Evolutionary conservation across 2,329 filamentous ascomycete genomes (phyloP), one percentile per base, ranked within the genome.

Genomic region (Microdochium trichocladiopsis): DNA sequence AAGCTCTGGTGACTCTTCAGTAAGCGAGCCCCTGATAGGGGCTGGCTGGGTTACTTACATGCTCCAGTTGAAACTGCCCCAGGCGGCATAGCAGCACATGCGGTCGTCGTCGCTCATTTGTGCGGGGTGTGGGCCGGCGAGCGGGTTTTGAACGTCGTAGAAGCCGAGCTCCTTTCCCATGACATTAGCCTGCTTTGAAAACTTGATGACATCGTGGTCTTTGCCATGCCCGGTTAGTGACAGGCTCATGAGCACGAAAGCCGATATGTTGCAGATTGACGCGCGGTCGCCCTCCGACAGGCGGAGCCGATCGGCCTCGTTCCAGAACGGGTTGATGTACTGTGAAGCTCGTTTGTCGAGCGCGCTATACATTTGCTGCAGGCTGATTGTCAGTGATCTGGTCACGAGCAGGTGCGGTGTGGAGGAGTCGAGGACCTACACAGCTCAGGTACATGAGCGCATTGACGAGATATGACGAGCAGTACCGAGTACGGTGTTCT

Each of bases 21-120:
- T n/a, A n/a, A n/a, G n/a, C n/a, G n/a, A n/a, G n/a, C n/a, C n/a
- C n/a, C n/a, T n/a, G n/a, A n/a, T n/a, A n/a, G n/a, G n/a, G n/a
- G n/a, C n/a, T 5, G 4, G 33, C 21, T 8, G 23, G 16, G 18
- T 36, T 16, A 54, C 68, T 61, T 54, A 70, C 70, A 67, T 60
- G 51, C 63, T 66, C 67, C 66, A 72, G 51, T 70, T 71, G 48
- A 72, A 72, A 2, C 59, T 54, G 1, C 66, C 65, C 66, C 66
- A 68, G 1, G 66, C 63, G 2, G 63, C 65, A n/a, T 61, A 62
- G 2, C 56, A 58, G 33, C 37, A 54, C 22, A 41, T 51, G 2
- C 56, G 51, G 0, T 63, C 60, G 11, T 56, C 51, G 10, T 60
- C 51, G 41, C 51, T 47, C n/a, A 59, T 48, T n/a, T 57, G 37